Evolutionary conservation across 1,284 basidiomycete genomes (phyloP), one percentile per base, ranked within the genome.

Genomic region (Vanrija humicola): DNA sequence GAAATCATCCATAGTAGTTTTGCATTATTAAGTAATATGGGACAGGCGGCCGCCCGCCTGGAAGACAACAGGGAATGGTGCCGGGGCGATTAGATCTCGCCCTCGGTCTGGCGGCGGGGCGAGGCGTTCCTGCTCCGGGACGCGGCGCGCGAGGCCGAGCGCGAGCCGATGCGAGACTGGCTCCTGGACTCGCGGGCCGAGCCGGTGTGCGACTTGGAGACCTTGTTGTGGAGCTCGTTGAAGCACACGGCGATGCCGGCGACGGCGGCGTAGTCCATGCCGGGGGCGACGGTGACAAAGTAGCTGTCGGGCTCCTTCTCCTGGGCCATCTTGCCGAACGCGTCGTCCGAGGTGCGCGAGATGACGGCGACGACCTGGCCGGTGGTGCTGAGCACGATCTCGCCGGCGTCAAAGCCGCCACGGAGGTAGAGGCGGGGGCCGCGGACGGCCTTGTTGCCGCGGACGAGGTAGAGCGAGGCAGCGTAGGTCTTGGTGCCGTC

Each of bases 241-340:
- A 77, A 72, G 53, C 75, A 74, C 43, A 78, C 72, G 56, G 75
- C 75, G 25, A 78, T 65, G 8, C 76, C 78, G 10, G 76, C 68
- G 28, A 79, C 70, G 23, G 78, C 63, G 5, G 75, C 67, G 10
- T 76, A 64, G 57, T 79, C 78, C 8, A 79, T 75, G n/a, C 75
- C 75, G 1, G 76, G 73, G 5, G 77, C 77, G 28, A 77, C 67
- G 1, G 68, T 74, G 6, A 77, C 66, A 43, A 68, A 67, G 64
- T 77, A 76, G 21, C 43, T 21, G 38, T 16, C 21, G 38, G 19
- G 19, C 28, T 25, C 38, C 28, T 28, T 43, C 46, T 49, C 48
- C 46, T 38, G 38, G 25, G 43, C 44, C 19, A 46, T 18, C 34
- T 34, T 34, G 34, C 34, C 34, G 34, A 34, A 34, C 34, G 34